Conservation (phyloP, 441 rosid species). For the Populus hybrid region DNA sequence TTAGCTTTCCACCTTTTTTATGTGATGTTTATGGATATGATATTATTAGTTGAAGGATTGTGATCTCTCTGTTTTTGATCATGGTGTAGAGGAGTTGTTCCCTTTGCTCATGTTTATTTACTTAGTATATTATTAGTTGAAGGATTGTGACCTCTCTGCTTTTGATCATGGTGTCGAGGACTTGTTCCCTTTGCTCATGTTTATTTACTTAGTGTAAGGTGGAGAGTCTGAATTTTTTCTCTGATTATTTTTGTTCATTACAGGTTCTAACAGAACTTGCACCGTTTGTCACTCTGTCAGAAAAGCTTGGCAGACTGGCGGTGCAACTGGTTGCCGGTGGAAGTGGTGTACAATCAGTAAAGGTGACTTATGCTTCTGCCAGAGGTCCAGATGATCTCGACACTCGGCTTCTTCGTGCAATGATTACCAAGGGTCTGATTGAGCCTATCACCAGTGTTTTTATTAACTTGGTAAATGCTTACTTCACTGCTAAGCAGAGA, state of each 20-base stretch:
- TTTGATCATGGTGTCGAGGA: not conserved
- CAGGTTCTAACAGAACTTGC: slow-evolving; percentile 58
- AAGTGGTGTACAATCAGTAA: slow-evolving; percentile 37
- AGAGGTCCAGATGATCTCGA: too few species aligned
- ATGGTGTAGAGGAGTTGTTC: not conserved
- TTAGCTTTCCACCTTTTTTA: not conserved
- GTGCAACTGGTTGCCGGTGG: slow-evolving; percentile 75
- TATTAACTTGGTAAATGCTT: too few species aligned
- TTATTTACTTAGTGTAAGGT: not conserved
- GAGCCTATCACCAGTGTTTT: too few species aligned
- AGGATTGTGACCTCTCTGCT: not conserved
- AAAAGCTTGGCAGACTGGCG: slow-evolving; percentile 71
- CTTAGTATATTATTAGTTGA: not conserved
- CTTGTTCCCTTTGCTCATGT: not conserved
- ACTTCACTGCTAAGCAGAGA: too few species aligned
- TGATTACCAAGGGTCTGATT: too few species aligned
- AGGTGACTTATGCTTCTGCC: too few species aligned
- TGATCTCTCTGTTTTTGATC: not conserved
- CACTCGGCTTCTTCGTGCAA: too few species aligned
- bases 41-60: not conserved
- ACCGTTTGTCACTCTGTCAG: slow-evolving; percentile 62
- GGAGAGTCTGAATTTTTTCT: not conserved
- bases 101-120: not conserved
- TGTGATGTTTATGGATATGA: not conserved
- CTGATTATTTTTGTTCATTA: not conserved